Evolutionary conservation across 768 basidiomycete species (phyloP).

Genomic region (Hygrophorus pudorinus): DNA sequence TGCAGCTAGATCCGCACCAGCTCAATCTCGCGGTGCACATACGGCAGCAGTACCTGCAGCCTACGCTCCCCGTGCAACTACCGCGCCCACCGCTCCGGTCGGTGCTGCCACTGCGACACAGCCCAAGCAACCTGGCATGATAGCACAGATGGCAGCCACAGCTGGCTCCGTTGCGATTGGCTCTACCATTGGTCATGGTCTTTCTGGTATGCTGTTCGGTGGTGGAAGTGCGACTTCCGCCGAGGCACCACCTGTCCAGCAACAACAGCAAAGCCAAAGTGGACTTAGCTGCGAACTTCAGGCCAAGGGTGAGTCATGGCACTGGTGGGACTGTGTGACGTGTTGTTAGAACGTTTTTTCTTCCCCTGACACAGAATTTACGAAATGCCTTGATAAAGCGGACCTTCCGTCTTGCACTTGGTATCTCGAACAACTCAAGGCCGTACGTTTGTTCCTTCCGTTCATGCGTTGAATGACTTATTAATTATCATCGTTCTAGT

Average conservation of each 20-base stretch:
- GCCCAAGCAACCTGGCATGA: slow-evolving; percentile 55
- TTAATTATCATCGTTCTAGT: slow-evolving; percentile 28
- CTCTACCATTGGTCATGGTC: slow-evolving; percentile 82
- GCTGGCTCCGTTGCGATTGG: slow-evolving; percentile 87
- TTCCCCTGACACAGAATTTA: slow-evolving; percentile 52
- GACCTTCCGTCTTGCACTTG: slow-evolving; percentile 72
- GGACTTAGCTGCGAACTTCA: slow-evolving; percentile 61
- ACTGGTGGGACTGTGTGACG: not conserved
- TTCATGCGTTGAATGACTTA: slow-evolving; percentile 4
- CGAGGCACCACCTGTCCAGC: slow-evolving; percentile 39
- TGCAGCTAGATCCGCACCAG: slow-evolving; percentile 25
- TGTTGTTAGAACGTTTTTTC: not conserved
- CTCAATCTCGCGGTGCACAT: slow-evolving; percentile 36
- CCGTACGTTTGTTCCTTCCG: slow-evolving; percentile 39
- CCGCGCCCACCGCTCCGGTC: slow-evolving; percentile 34
- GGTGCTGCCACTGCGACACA: slow-evolving; percentile 33
- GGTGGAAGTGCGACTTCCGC: slow-evolving; percentile 39
- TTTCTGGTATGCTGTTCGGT: slow-evolving; percentile 86
- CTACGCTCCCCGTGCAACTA: slow-evolving; percentile 27
- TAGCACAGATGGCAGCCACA: slow-evolving; percentile 82
- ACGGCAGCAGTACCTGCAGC: slow-evolving; percentile 44
- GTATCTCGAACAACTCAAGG: slow-evolving; percentile 85
- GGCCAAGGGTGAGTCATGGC: slow-evolving; percentile 54
- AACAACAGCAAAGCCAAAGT: slow-evolving; percentile 32
- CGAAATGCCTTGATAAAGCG: slow-evolving; percentile 74